Percentiles rank a stretch among this genome's conserved stretches.
phyloP scores from a whole-genome alignment of 768 basidiomycete species.

The Hortiboletus flavorubellus region DNA sequence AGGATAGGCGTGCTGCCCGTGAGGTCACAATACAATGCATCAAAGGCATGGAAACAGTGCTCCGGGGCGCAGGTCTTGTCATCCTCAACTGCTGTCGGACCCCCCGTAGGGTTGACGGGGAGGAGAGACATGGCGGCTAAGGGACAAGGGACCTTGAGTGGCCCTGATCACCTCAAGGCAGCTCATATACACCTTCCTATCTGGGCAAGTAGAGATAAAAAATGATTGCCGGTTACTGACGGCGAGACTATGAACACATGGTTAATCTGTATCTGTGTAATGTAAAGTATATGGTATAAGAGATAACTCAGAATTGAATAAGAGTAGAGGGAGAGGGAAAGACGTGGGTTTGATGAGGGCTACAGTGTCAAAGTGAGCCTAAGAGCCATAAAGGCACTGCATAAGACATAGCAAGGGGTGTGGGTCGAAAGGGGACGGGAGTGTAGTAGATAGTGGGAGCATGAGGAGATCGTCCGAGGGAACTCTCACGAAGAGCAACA shows the following conservation, averaged over 20 bases:
- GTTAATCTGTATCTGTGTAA: slow-evolving; percentile 36
- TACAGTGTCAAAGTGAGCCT: slow-evolving; percentile 25
- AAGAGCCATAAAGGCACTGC: slow-evolving; percentile 21
- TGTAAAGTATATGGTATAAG: slow-evolving; percentile 39
- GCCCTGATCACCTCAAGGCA: not conserved
- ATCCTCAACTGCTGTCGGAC: slow-evolving; percentile 37
- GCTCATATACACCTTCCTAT: slow-evolving; percentile 26
- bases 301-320: slow-evolving; percentile 38
- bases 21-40: slow-evolving; percentile 76
- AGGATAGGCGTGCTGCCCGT: slow-evolving; percentile 48
- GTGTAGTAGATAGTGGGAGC: slow-evolving; percentile 19
- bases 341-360: slow-evolving; percentile 10
- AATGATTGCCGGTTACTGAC: slow-evolving; percentile 9
- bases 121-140: slow-evolving; percentile 51
- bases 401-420: slow-evolving; percentile 30
- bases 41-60: slow-evolving; percentile 82
- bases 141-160: slow-evolving; percentile 16
- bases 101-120: slow-evolving; percentile 47
- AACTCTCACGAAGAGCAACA: slow-evolving; percentile 55
- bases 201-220: slow-evolving; percentile 11
- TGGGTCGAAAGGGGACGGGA: slow-evolving; percentile 9
- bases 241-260: slow-evolving; percentile 34
- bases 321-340: slow-evolving; percentile 21
- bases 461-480: slow-evolving; percentile 11
- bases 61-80: slow-evolving; percentile 58